phyloP scores from a whole-genome alignment of 2,329 filamentous ascomycete genomes.

The Sclerotinia spermophila region DNA sequence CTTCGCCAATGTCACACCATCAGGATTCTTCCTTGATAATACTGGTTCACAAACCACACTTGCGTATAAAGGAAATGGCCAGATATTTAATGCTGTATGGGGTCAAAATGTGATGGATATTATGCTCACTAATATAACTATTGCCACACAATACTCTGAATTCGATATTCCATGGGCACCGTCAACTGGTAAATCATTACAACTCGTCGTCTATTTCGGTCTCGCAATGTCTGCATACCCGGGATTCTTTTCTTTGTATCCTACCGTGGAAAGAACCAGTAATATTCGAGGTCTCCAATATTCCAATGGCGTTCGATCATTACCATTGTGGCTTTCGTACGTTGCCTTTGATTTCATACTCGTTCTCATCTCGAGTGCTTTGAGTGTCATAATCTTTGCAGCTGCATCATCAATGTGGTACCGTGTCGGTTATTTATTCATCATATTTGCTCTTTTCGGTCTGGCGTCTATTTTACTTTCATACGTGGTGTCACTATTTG shows the following conservation, averaged over 20 bases:
- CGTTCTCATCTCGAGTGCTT: constrained; percentile 61
- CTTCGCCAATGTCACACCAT: constrained; percentile 67
- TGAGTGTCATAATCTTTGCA: constrained; percentile 67
- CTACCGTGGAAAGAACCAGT: constrained; percentile 74
- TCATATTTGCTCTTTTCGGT: constrained; percentile 77
- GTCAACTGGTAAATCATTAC: constrained; percentile 66
- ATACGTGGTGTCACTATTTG: constrained; percentile 79
- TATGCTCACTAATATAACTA: constrained; percentile 63
- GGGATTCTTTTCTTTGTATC: constrained; percentile 84
- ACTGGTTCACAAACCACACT: constrained; percentile 58
- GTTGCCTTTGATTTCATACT: constrained; percentile 75
- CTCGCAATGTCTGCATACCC: constrained; percentile 76
- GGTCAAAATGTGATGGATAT: constrained; percentile 64
- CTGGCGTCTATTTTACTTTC: constrained; percentile 71
- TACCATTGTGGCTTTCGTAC: constrained; percentile 84
- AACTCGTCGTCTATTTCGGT: constrained; percentile 77
- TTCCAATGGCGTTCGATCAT: constrained; percentile 80
- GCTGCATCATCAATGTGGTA: constrained; percentile 68
- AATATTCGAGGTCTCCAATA: constrained; percentile 85
- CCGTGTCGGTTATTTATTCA: constrained; percentile 73
- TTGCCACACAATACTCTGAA: constrained; percentile 66
- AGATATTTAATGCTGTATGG: constrained; percentile 53
- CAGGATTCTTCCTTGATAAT: constrained; percentile 75
- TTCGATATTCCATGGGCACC: constrained; percentile 74
- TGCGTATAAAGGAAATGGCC: constrained; percentile 65